Base-by-base conservation (phyloP, 441 rosid species). In the Gossypium gossypioides region DNA sequence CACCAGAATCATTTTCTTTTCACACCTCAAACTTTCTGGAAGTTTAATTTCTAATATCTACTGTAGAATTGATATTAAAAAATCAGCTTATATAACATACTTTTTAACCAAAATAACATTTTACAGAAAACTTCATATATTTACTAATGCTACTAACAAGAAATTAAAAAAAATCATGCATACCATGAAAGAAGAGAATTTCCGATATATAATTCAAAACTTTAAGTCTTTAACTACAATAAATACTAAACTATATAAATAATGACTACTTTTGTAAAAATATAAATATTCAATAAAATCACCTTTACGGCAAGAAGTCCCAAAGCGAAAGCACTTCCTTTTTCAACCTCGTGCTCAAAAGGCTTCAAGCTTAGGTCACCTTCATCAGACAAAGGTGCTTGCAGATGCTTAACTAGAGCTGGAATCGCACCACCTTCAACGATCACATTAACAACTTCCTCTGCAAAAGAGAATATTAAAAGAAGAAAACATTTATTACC, bases 291-390 rank as follows among this genome's bases (percentile, higher is more conserved):
- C 37, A 58, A 71, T 42, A 15, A 60, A 56, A 66, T 56, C 18
- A 88, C 99, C 99, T 92, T 95, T 32, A 95, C 91, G 5, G 99
- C 97, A 21, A 95, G 97, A 66, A 92, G 88, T 55, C 99, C 99
- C 48, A 95, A 84, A 12, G 98, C 96, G 71, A 91, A 95, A 13
- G 99, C 97, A 74, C 99, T 88, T 77, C 95, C 99, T 81, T 95
- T 95, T 88, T 95, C 99, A 1, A 92, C 98, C 79, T 95, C 99
- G 10, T 95, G 99, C 76, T 95, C 95, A 57, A 82, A 92, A 66
- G 96, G 98, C 87, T 78, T 91, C 40, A 72, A 48, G 78, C 71
- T 76, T 64, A 75, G 59, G 34, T 85, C 97, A 42, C 63, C 85
- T 65, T 87, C 95, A 27, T 48, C 74, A 9, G 24, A 82, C 50